These are phyloP conservation scores for Scheffersomyces cryptocercus DNA, from an alignment of 1,139 yeast genomes.

Conservation along the genomic window DNA sequence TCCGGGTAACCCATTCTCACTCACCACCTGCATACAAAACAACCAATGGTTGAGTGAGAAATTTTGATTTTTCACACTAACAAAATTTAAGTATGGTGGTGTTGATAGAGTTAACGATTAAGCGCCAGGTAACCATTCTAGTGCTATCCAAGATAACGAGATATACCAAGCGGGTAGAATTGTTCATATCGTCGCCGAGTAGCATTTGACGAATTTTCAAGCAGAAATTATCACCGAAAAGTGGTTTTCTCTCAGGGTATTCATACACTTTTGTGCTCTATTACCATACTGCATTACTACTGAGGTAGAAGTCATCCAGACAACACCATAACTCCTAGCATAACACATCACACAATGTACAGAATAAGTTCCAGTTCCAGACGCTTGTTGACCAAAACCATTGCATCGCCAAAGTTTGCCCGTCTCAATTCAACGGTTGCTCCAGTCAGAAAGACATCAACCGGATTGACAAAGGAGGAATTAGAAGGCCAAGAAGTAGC, in stretches of 20 bases:
- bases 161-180: no score
- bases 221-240: no score
- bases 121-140: no score
- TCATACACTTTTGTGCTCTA: no score
- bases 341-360: constrained; percentile 9
- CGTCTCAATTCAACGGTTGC: constrained; percentile 17
- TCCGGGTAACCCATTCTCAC: background rate
- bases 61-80: constrained; percentile 3
- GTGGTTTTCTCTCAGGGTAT: no score
- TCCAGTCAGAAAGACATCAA: constrained; percentile 18
- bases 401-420: constrained; percentile 1
- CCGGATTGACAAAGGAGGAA: constrained; percentile 42
- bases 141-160: no score
- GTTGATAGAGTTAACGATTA: no score
- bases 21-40: constrained; percentile 5
- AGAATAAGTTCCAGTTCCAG: constrained; percentile 7
- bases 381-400: constrained; percentile 6
- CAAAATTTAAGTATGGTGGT: no score
- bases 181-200: no score
- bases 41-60: constrained; percentile 10
- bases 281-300: no score
- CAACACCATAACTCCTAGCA: background rate
- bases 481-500: constrained; percentile 36
- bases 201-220: no score
- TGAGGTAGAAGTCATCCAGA: background rate